Evolutionary conservation across 768 basidiomycete genomes (phyloP), one percentile per base, ranked within the genome.

Genomic region (Glaciozyma martinii): DNA sequence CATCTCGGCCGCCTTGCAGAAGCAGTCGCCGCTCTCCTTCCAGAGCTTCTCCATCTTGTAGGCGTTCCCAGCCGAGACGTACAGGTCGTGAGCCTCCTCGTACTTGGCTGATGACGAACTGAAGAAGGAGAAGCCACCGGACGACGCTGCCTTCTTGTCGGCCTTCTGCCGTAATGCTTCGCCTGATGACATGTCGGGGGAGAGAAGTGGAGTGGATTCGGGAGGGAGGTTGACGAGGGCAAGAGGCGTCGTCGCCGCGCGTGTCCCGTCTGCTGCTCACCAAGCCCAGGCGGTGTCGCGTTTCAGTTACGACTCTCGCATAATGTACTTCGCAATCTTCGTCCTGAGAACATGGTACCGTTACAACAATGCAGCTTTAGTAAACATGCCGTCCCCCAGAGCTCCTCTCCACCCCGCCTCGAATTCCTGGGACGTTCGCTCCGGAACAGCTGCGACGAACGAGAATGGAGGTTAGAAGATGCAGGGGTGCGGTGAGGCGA

Each of bases 11-110:
- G 98, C 95, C 70, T 87, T 83, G 49, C 90, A 84, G 75, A 93
- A 94, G 19, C 89, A 84, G 77, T 93, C 89, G 5, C 95, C 95
- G 1, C 90, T 88, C 68, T 90, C 88, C 75, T 86, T 88, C 80
- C 90, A 97, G 63, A 83, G 80, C 76, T 92, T 91, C 75, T 97
- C 93, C 65, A 95, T 81, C 74, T 80, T 80, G 77, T 70, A 76
- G n/a, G 65, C 63, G 37, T 56, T 37, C 9, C 55, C 33, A 19
- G 94, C 92, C 76, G 93, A 87, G 74, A 89, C 88, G 77, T 88
- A 98, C 25, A 97, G 81, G 78, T 97, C 94, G 56, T 90, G 93
- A 5, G 93, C 92, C 76, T 97, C 94, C 77, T 98, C 94, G 72
- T 80, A 94, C 77, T 92, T 95, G 65, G 86, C 80, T 25, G 85